Conservation (phyloP, 1,284 basidiomycete species). For the Cryptococcus sp. region DNA sequence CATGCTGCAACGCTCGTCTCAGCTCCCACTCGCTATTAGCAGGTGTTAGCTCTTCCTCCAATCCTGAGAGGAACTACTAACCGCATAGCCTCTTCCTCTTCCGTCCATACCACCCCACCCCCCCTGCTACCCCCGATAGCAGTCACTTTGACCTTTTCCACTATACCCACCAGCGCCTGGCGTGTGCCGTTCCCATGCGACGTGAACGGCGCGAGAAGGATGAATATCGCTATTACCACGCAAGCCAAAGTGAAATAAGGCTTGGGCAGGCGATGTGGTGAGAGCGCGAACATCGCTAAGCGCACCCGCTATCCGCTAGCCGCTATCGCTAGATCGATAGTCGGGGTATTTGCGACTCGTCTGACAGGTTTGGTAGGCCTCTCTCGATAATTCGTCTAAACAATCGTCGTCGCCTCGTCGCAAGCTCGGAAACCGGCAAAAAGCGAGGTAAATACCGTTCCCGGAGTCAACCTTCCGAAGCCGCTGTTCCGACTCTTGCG, state of each 20-base stretch:
- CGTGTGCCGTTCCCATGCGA: constrained; percentile 9
- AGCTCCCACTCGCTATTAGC: constrained; percentile 38
- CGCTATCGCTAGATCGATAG: neutral
- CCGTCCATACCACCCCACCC: constrained; percentile 4
- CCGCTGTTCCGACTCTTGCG: too few species aligned
- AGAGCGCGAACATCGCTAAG: neutral
- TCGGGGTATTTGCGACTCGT: neutral
- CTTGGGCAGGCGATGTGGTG: constrained; percentile 11
- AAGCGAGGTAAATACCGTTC: too few species aligned
- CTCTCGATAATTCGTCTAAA: too few species aligned
- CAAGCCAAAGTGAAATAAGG: constrained; percentile 8
- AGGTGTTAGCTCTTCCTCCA: neutral
- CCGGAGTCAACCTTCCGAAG: too few species aligned
- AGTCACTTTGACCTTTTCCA: constrained; percentile 11
- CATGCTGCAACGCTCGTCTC: constrained; percentile 36
- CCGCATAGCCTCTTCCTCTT: constrained; percentile 15
- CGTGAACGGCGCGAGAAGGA: constrained; percentile 15
- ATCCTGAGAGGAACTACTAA: constrained; percentile 1
- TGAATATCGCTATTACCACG: constrained; percentile 5
- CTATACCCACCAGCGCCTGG: constrained; percentile 9
- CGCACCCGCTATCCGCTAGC: neutral
- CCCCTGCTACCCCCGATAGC: neutral
- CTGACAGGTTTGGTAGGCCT: neutral
- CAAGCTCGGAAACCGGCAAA: too few species aligned
- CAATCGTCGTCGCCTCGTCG: too few species aligned